Percentiles rank a stretch among this genome's conserved stretches.
phyloP scores from a whole-genome alignment of 768 basidiomycete species.

The Amanita muscaria region DNA sequence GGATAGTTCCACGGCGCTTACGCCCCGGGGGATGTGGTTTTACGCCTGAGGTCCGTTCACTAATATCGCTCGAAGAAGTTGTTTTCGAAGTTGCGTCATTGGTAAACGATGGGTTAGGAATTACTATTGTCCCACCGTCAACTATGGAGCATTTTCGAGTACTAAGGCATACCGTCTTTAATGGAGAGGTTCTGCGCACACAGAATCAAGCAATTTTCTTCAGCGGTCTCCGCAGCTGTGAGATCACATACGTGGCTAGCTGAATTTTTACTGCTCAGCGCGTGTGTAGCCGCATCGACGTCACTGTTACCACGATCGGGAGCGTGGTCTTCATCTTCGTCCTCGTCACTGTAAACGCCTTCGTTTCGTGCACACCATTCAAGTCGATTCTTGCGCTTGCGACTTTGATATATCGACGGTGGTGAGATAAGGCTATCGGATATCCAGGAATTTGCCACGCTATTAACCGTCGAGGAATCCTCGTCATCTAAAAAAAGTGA shows the following conservation, averaged over 20 bases:
- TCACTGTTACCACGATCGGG: not conserved
- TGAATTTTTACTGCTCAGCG: too few relatives aligned
- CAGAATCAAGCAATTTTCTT: not conserved
- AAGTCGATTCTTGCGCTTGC: conserved; percentile 1
- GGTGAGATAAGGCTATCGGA: conserved; percentile 37
- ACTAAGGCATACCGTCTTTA: not conserved
- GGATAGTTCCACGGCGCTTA: conserved; percentile 40
- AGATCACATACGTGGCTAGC: too few relatives aligned
- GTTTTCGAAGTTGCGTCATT: not conserved
- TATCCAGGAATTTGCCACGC: conserved; percentile 23
- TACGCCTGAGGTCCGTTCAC: not conserved
- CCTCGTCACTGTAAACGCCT: not conserved
- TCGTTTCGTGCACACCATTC: not conserved
- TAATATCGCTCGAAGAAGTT: not conserved
- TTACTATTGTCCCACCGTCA: too few relatives aligned
- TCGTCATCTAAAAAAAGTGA: conserved; percentile 12
- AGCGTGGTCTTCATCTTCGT: not conserved
- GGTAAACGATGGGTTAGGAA: not conserved
- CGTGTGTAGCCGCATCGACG: not conserved
- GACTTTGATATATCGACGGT: conserved; percentile 23
- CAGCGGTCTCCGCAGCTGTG: not conserved
- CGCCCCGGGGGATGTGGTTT: not conserved
- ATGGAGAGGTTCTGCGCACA: not conserved
- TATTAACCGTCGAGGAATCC: conserved; percentile 16
- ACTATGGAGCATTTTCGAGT: not conserved